Conservation (phyloP, 768 basidiomycete genomes). For the Lactarius psammicola region DNA sequence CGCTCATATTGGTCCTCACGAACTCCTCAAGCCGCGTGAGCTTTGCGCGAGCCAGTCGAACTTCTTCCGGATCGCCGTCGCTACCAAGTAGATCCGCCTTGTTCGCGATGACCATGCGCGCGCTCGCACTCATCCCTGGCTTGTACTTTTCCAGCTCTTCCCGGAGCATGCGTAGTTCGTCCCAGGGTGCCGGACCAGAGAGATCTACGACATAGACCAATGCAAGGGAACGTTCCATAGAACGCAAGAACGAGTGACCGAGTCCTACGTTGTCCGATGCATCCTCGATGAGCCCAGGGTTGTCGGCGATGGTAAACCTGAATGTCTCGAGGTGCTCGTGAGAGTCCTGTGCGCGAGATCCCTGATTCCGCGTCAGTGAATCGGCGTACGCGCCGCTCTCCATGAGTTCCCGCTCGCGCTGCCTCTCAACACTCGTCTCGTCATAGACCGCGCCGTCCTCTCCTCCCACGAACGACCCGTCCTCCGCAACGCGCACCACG, state of each 20-base stretch:
- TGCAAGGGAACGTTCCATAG: slow-evolving; percentile 88
- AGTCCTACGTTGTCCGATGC: slow-evolving; percentile 90
- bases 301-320: slow-evolving; percentile 95
- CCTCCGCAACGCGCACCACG: slow-evolving; percentile 78
- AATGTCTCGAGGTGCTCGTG: slow-evolving; percentile 54
- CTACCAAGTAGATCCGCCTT: slow-evolving; percentile 85
- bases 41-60: slow-evolving; percentile 55
- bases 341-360: slow-evolving; percentile 6
- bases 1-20: slow-evolving; percentile 48
- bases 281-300: slow-evolving; percentile 84
- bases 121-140: slow-evolving; percentile 71
- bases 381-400: slow-evolving; percentile 53
- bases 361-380: slow-evolving; percentile 52
- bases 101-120: slow-evolving; percentile 85
- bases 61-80: slow-evolving; percentile 40
- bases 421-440: slow-evolving; percentile 61
- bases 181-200: slow-evolving; percentile 67
- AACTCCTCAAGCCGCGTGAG: slow-evolving; percentile 55
- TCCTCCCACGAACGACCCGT: slow-evolving; percentile 71
- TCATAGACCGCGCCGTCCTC: slow-evolving; percentile 55
- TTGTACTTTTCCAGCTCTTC: slow-evolving; percentile 86
- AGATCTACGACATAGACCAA: slow-evolving; percentile 94
- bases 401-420: slow-evolving; percentile 44
- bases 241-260: slow-evolving; percentile 89
- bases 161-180: slow-evolving; percentile 67